Evolutionary conservation across 148 eudicot genomes (phyloP).

Genomic region (Amaranthus cruentus): DNA sequence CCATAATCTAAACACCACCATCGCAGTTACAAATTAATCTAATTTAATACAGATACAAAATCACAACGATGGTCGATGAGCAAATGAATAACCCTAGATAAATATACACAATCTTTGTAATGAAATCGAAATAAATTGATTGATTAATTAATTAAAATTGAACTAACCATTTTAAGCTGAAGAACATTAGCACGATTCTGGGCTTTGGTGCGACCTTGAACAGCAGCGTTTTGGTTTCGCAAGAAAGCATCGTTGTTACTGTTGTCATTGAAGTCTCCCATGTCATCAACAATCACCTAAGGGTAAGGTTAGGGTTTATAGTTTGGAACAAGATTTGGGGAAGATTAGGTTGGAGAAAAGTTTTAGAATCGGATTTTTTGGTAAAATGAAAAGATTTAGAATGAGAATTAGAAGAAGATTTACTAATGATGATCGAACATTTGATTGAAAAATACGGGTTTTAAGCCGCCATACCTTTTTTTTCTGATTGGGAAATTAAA

Average conservation of each 20-base stretch:
- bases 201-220: conserved; percentile 75
- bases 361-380: conserved; percentile 3
- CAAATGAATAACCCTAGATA: no score
- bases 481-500: no score
- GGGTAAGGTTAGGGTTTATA: conserved; percentile 29
- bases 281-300: conserved; percentile 18
- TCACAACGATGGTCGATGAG: background rate
- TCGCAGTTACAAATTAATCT: conserved; percentile 4
- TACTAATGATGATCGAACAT: no score
- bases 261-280: conserved; percentile 42
- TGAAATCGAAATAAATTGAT: no score
- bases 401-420: background rate
- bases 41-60: background rate
- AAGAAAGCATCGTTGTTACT: conserved; percentile 52
- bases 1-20: background rate
- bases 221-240: conserved; percentile 72
- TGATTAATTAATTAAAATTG: no score
- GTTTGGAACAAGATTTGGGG: background rate
- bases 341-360: conserved; percentile 3
- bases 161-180: conserved; percentile 67
- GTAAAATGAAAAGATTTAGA: background rate
- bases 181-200: conserved; percentile 83
- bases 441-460: background rate
- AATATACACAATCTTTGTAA: no score
- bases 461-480: background rate